Evolutionary conservation across 176 grass and related monocot species (phyloP).

Genomic region (Zea luxurians): DNA sequence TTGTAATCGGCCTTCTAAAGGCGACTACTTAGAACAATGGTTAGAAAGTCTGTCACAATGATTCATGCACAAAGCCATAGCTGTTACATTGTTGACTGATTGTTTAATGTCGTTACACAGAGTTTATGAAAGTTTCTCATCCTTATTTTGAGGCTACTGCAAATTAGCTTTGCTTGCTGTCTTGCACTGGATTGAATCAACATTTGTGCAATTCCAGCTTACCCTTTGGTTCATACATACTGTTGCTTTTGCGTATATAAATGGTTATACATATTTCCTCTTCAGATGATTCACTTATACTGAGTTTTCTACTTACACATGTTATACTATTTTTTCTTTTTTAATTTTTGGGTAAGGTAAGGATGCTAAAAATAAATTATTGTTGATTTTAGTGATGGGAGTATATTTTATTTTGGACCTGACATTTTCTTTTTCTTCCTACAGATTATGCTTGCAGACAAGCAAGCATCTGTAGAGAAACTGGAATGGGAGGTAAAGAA

Average conservation of each 20-base stretch:
- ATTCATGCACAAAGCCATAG: neutral
- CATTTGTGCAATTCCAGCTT: neutral
- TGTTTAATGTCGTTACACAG: neutral
- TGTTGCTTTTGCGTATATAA: neutral
- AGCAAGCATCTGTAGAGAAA: slow-evolving; percentile 88
- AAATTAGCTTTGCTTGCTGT: neutral
- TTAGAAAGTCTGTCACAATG: neutral
- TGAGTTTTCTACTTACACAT: neutral
- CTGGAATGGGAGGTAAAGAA: slow-evolving; percentile 81
- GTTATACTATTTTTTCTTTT: too few species aligned
- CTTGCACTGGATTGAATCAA: neutral
- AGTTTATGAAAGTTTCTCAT: slow-evolving; percentile 2
- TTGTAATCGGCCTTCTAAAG: neutral
- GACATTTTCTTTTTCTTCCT: slow-evolving; percentile 19
- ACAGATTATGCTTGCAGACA: slow-evolving; percentile 88
- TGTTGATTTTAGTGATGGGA: neutral
- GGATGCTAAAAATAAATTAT: neutral
- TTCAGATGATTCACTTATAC: neutral
- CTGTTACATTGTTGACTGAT: slow-evolving; percentile 2
- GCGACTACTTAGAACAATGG: neutral
- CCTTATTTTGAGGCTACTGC: neutral
- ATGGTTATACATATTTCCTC: neutral
- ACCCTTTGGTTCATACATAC: neutral
- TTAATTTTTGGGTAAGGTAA: neutral
- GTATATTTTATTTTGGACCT: slow-evolving; percentile 1